phyloP scores from a whole-genome alignment of 345 rosid genomes.

The Brassica napus region DNA sequence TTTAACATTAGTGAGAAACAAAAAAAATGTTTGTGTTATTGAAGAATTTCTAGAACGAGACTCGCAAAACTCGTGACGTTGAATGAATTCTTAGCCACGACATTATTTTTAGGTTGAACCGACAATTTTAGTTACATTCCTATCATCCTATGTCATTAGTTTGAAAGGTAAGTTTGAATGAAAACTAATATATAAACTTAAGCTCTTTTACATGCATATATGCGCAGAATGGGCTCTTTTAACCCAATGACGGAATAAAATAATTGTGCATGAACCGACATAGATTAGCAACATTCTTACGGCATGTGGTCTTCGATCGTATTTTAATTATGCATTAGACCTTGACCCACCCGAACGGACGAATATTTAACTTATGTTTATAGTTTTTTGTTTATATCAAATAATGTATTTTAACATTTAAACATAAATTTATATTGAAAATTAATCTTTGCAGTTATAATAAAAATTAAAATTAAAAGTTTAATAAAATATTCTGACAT shows the following conservation, averaged over 20 bases:
- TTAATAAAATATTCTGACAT: no score
- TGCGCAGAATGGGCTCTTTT: constrained; percentile 13
- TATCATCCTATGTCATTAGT: background rate
- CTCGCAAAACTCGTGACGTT: constrained; percentile 13
- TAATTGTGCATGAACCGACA: constrained; percentile 37
- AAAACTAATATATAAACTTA: background rate
- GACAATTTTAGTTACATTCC: constrained; percentile 24
- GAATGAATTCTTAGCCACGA: background rate
- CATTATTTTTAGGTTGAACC: background rate
- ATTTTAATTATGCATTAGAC: background rate
- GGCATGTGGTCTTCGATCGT: constrained; percentile 23
- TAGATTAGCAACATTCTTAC: constrained; percentile 34
- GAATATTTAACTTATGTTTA: no score
- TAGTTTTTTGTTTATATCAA: no score
- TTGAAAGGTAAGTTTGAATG: constrained; percentile 1
- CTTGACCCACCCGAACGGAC: no score
- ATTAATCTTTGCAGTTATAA: no score
- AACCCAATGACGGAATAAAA: constrained; percentile 19
- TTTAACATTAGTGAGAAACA: background rate
- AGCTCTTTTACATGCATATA: background rate
- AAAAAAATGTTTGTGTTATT: background rate
- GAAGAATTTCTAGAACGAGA: background rate
- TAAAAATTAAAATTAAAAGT: no score
- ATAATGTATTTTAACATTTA: no score
- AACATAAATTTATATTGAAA: no score